These are phyloP conservation scores for Aureobasidium sp. DNA, from an alignment of 2,329 filamentous ascomycete genomes.

Conservation along the genomic window DNA sequence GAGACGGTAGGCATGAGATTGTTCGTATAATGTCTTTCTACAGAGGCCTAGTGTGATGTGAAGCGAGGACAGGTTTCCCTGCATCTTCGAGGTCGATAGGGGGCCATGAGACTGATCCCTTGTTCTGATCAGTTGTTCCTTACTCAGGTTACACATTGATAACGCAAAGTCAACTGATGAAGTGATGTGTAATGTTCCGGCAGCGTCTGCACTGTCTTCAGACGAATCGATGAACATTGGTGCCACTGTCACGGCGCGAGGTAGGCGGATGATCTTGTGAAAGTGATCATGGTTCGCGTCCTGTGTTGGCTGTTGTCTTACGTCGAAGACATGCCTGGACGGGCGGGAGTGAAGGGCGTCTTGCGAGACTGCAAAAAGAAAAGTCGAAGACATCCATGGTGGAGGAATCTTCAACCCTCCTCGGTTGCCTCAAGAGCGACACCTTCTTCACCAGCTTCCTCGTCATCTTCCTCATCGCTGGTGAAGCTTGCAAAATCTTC, in stretches of 20 bases:
- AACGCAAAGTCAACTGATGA: no score
- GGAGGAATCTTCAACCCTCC: constrained; percentile 10
- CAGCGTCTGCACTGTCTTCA: neutral
- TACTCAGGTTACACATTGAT: no score
- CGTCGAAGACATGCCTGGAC: neutral
- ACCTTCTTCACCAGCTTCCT: constrained; percentile 6
- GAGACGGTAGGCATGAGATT: no score
- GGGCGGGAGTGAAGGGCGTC: neutral
- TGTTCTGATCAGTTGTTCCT: no score
- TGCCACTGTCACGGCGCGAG: neutral
- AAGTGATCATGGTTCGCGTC: neutral
- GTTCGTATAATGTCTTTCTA: no score
- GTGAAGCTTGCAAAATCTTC: constrained; percentile 24
- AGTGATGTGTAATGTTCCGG: neutral
- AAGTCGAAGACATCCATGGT: neutral
- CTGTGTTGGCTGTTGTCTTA: neutral
- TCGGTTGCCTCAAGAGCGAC: neutral
- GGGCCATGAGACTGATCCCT: no score
- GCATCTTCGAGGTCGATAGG: no score
- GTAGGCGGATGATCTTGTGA: neutral
- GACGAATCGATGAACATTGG: neutral
- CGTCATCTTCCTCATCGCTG: constrained; percentile 25
- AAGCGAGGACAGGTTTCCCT: neutral
- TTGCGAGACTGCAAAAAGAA: neutral
- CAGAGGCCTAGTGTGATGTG: no score